These are phyloP conservation scores for Myriangium duriaei DNA, from an alignment of 2,329 filamentous ascomycete species.

Conservation along the genomic window DNA sequence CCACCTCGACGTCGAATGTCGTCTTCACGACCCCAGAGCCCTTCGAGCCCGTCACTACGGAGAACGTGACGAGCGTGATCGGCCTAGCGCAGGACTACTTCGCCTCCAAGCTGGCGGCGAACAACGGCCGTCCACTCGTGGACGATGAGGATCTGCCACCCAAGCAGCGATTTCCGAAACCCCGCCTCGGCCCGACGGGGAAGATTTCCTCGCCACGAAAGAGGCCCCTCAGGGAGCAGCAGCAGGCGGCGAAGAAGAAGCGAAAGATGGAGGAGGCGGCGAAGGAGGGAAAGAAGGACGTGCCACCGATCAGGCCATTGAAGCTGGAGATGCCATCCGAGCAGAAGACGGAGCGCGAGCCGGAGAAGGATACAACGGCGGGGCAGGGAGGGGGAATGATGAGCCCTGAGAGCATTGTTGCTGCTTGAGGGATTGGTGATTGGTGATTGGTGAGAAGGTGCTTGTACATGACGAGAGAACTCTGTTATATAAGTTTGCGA, in stretches of 20 bases:
- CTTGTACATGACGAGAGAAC: too few relatives aligned
- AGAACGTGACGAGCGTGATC: constrained; percentile 68
- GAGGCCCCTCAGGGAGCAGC: constrained; percentile 67
- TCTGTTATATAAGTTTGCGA: too few relatives aligned
- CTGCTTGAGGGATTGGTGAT: constrained; percentile 4
- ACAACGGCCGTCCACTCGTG: constrained; percentile 66
- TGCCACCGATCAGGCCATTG: constrained; percentile 40
- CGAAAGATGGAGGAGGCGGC: constrained; percentile 49
- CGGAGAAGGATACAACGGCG: constrained; percentile 47
- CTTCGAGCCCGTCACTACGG: constrained; percentile 64
- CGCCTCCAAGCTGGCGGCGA: constrained; percentile 73
- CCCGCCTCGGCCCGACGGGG: constrained; percentile 55
- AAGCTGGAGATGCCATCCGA: constrained; percentile 34
- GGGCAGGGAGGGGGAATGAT: constrained; percentile 65
- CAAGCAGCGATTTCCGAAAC: constrained; percentile 65
- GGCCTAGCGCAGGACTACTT: constrained; percentile 88
- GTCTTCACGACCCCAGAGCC: constrained; percentile 56
- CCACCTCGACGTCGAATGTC: constrained; percentile 45
- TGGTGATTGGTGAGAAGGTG: too few relatives aligned
- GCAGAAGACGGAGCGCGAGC: constrained; percentile 17
- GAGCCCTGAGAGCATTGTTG: constrained; percentile 62
- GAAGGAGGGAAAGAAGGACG: constrained; percentile 20
- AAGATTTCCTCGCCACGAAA: constrained; percentile 82
- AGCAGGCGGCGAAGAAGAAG: constrained; percentile 76
- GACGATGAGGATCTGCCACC: constrained; percentile 91